Evolutionary conservation across 768 basidiomycete genomes (phyloP).

Genomic region (Tricholoma hemisulphureum): DNA sequence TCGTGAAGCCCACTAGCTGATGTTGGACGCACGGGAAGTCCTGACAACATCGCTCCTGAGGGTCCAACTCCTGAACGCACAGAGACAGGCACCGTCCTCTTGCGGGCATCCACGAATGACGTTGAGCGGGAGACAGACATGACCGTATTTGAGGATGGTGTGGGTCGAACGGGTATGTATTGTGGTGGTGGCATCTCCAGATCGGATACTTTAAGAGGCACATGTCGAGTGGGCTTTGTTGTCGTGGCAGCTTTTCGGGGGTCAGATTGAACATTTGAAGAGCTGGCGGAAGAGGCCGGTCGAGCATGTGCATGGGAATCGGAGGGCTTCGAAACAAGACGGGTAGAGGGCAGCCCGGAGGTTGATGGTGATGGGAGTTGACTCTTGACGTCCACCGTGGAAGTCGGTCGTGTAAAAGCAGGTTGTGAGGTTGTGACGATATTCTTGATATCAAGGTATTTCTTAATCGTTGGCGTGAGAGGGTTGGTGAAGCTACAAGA

Average conservation of each 20-base stretch:
- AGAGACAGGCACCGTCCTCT: slow-evolving; percentile 6
- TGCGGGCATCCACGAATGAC: slow-evolving; percentile 10
- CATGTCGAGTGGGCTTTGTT: slow-evolving; percentile 19
- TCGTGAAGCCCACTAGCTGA: slow-evolving; percentile 11
- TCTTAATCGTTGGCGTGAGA: slow-evolving; percentile 72
- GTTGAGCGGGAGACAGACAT: slow-evolving; percentile 13
- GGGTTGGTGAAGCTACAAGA: slow-evolving; percentile 63
- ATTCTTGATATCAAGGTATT: slow-evolving; percentile 61
- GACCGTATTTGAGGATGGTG: slow-evolving; percentile 14
- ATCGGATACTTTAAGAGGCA: slow-evolving; percentile 7
- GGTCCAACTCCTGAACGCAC: slow-evolving; percentile 3
- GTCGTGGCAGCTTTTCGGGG: slow-evolving; percentile 5
- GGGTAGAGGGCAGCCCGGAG: slow-evolving; percentile 24
- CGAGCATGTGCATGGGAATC: slow-evolving; percentile 16
- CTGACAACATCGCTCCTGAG: background rate
- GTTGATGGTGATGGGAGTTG: slow-evolving; percentile 21
- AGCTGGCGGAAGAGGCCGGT: slow-evolving; percentile 27
- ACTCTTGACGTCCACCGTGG: slow-evolving; percentile 12
- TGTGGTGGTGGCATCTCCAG: slow-evolving; percentile 26
- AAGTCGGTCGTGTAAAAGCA: slow-evolving; percentile 9
- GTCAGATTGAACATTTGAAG: slow-evolving; percentile 9
- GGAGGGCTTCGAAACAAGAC: slow-evolving; percentile 8
- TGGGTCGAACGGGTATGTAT: slow-evolving; percentile 27
- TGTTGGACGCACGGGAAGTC: slow-evolving; percentile 9
- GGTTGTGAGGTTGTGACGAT: slow-evolving; percentile 14